Evolutionary conservation across 1,284 basidiomycete genomes (phyloP).

Genomic region (Cerrena zonata): DNA sequence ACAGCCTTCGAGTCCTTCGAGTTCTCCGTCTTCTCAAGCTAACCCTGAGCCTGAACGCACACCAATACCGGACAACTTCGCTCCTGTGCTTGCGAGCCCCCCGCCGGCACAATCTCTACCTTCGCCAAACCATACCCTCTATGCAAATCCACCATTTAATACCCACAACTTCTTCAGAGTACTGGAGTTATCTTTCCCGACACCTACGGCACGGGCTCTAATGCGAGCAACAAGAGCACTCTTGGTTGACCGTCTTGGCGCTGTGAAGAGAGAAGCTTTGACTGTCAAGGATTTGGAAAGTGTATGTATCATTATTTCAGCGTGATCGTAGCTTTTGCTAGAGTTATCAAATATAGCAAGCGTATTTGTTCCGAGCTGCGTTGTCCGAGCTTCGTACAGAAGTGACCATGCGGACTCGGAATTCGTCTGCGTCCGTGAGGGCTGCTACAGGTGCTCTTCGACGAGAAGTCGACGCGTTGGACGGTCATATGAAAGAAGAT

Average conservation of each 20-base stretch:
- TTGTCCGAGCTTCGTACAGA: slow-evolving; percentile 88
- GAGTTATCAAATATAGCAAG: slow-evolving; percentile 56
- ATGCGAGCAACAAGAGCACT: slow-evolving; percentile 85
- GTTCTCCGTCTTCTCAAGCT: slow-evolving; percentile 11
- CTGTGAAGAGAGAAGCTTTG: slow-evolving; percentile 70
- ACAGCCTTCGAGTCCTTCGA: too few relatives aligned
- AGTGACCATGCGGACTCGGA: slow-evolving; percentile 76
- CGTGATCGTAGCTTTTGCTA: neutral
- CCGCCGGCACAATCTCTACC: slow-evolving; percentile 13
- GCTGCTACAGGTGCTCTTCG: slow-evolving; percentile 73
- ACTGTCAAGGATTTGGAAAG: slow-evolving; percentile 86
- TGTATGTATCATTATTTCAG: slow-evolving; percentile 43
- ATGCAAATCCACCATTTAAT: slow-evolving; percentile 33
- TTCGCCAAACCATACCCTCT: slow-evolving; percentile 19
- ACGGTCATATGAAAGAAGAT: slow-evolving; percentile 92
- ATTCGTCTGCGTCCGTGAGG: slow-evolving; percentile 78
- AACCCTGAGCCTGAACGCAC: slow-evolving; percentile 1
- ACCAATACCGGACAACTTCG: slow-evolving; percentile 3
- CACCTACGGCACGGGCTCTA: slow-evolving; percentile 63
- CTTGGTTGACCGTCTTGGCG: slow-evolving; percentile 71
- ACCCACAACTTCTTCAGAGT: slow-evolving; percentile 53
- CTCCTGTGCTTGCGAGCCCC: neutral
- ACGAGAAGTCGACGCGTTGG: slow-evolving; percentile 82
- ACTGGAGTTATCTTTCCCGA: slow-evolving; percentile 67
- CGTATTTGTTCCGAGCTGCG: slow-evolving; percentile 92